Conservation (phyloP, 495 filamentous ascomycete genomes). For the Aspergillus conjunctus region DNA sequence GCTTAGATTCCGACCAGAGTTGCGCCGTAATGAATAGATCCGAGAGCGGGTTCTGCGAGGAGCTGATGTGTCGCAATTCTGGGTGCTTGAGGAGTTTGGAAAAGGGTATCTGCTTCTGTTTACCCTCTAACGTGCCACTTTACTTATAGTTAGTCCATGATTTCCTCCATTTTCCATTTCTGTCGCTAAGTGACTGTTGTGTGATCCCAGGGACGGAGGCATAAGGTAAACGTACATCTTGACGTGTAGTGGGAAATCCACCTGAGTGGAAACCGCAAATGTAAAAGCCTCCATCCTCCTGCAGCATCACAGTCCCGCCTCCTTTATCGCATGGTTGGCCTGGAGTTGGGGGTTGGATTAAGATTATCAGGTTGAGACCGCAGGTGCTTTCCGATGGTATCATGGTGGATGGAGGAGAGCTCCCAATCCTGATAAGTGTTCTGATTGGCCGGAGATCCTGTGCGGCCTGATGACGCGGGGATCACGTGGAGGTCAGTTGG, state of each 20-base stretch:
- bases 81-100: constrained; percentile 77
- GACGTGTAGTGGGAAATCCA: constrained; percentile 77
- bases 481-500: not conserved
- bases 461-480: not conserved
- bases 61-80: constrained; percentile 81
- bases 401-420: not conserved
- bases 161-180: not conserved
- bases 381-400: not conserved
- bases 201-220: not conserved
- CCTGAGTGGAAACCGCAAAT: constrained; percentile 81
- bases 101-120: constrained; percentile 73
- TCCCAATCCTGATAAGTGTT: not conserved
- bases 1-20: constrained; percentile 94
- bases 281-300: constrained; percentile 85
- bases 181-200: not conserved
- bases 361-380: not conserved
- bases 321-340: constrained; percentile 10
- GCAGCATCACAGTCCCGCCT: constrained; percentile 8
- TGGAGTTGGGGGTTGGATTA: not conserved
- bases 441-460: not conserved
- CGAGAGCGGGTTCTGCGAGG: constrained; percentile 70
- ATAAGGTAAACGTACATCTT: constrained; percentile 65
- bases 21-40: constrained; percentile 93
- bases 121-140: constrained; percentile 85
- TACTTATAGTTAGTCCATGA: constrained; percentile 11